phyloP scores from a whole-genome alignment of 2,329 filamentous ascomycete species.

The Fusarium decemcellulare region DNA sequence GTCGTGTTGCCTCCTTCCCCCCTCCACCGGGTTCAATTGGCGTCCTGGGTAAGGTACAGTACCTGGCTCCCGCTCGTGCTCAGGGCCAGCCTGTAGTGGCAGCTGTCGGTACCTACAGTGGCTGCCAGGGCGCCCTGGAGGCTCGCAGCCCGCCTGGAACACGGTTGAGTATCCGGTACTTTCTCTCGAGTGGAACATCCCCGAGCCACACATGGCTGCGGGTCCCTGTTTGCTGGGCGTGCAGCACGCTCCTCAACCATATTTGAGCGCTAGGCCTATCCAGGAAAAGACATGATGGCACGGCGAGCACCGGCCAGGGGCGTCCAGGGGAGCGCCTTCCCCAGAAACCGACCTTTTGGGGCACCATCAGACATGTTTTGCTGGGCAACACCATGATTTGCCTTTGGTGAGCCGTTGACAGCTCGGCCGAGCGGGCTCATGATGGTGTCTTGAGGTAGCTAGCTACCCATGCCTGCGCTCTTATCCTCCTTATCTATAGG shows the following conservation, averaged over 20 bases:
- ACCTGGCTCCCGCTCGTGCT: constrained; percentile 2
- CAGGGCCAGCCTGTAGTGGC: constrained; percentile 19
- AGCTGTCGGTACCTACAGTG: constrained; percentile 41
- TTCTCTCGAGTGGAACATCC: constrained; percentile 42
- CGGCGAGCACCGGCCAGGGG: constrained; percentile 44
- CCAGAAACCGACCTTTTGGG: constrained; percentile 50
- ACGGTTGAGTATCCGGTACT: constrained; percentile 42
- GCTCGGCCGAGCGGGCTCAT: constrained; percentile 46
- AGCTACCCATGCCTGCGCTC: constrained; percentile 6
- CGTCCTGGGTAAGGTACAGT: constrained; percentile 26
- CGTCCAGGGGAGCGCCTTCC: constrained; percentile 45
- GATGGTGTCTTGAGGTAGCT: not conserved
- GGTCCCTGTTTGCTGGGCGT: constrained; percentile 42
- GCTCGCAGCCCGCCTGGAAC: constrained; percentile 32
- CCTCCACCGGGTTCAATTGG: constrained; percentile 29
- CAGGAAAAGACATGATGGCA: constrained; percentile 36
- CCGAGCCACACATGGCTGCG: constrained; percentile 46
- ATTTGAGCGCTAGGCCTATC: constrained; percentile 52
- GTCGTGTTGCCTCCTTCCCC: constrained; percentile 35
- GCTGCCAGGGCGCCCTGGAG: constrained; percentile 25
- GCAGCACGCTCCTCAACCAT: constrained; percentile 61
- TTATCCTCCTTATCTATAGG: constrained; percentile 38
- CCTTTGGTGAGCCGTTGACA: constrained; percentile 39
- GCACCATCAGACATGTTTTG: constrained; percentile 47
- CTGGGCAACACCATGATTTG: constrained; percentile 35